Base-by-base conservation (phyloP, 1,284 basidiomycete species). In the Trametes hirsuta region DNA sequence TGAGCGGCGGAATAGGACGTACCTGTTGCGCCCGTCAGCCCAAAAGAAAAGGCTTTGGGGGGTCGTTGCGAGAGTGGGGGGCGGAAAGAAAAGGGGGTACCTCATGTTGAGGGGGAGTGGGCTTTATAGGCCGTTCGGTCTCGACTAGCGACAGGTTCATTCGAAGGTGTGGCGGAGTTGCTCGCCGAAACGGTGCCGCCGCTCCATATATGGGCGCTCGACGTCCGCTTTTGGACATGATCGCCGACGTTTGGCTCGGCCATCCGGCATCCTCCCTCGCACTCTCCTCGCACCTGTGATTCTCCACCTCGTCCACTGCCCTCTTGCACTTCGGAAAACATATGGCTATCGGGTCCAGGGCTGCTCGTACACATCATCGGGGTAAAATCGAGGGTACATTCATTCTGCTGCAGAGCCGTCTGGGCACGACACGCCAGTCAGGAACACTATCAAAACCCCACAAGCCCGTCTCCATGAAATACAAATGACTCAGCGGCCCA, bases 121-220 rank as follows among this genome's bases (percentile, higher is more conserved):
- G 44, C 49, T 58, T 35, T 52, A 58, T 58, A 58, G 24, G 44
- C 56, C 56, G 56, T 21, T 30, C 44, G 30, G 47, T 21, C 55
- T 30, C 30, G 30, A 30, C 30, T 30, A 8, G 30, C 30, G 47
- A 48, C 46, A 37, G 41, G 30, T 21, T 18, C n/a, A 44, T 15
- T 24, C 30, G 15, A 41, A 34, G 34, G 10, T 18, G 30, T 36
- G 48, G 41, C 55, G 42, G 46, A n/a, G 22, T 24, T 15, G 15
- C 30, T 25, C 24, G 49, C 41, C 55, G 48, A 30, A 8, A 30
- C 15, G 3, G 30, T 41, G 49, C 42, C 49, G 48, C 39, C 11
- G 24, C 35, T 21, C 55, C 55, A 52, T 41, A 58, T 47, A 58
- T 47, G 56, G 56, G 25, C 37, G 50, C 50, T 22, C 14, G 6